A percentile compares a stretch with the other conserved stretches of the same genome.
These are phyloP conservation scores for Teratosphaeria pseudoeucalypti DNA, from an alignment of 2,329 filamentous ascomycete species.

Conservation along the genomic window DNA sequence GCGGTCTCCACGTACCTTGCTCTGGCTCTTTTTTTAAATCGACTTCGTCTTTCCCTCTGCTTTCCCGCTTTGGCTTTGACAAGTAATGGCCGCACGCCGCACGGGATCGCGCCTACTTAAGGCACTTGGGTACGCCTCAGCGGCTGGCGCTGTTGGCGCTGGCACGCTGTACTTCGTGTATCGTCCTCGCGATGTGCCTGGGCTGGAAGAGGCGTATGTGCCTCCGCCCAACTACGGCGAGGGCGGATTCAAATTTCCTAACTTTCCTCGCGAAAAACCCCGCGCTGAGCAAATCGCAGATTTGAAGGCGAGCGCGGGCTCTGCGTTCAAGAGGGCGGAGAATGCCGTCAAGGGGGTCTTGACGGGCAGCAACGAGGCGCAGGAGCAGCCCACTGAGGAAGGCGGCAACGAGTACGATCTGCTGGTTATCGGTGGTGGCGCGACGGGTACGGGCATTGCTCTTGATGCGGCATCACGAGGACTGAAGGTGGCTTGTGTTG, in stretches of 20 bases:
- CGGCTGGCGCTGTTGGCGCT: constrained; percentile 43
- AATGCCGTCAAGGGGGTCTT: constrained; percentile 29
- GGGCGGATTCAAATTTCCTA: constrained; percentile 57
- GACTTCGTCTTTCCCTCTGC: neutral
- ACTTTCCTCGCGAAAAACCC: constrained; percentile 53
- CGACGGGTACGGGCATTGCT: constrained; percentile 70
- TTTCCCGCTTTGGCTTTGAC: neutral
- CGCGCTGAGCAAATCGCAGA: constrained; percentile 55
- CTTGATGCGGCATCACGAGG: constrained; percentile 71
- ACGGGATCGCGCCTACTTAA: constrained; percentile 38
- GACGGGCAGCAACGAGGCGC: constrained; percentile 19
- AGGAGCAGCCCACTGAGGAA: constrained; percentile 16
- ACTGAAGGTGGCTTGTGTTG: constrained; percentile 68
- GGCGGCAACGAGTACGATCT: constrained; percentile 57
- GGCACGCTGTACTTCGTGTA: constrained; percentile 53
- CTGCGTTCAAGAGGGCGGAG: constrained; percentile 35
- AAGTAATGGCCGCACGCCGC: constrained; percentile 17
- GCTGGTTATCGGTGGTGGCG: constrained; percentile 67
- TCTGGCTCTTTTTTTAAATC: neutral
- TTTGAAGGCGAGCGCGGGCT: constrained; percentile 43
- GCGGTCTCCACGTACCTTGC: neutral
- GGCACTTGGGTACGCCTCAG: constrained; percentile 49
- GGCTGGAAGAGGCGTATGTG: constrained; percentile 56
- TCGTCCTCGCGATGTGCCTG: constrained; percentile 62
- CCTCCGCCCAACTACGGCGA: constrained; percentile 60